Evolutionary conservation across 441 rosid species (phyloP).

Genomic region (Pelargonium cotyledonis): DNA sequence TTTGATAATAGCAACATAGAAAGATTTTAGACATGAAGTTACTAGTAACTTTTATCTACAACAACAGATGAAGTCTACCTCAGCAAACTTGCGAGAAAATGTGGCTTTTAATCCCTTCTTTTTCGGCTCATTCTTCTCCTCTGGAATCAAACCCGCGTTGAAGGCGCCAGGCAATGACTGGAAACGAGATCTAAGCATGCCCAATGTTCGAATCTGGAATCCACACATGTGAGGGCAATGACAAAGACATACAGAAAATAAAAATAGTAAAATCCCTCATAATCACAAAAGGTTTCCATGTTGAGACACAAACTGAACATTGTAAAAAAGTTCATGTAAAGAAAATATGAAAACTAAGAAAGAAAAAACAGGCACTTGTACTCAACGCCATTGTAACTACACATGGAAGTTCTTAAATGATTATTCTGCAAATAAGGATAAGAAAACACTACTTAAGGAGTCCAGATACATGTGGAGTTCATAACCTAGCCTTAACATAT

Average conservation of each 20-base stretch:
- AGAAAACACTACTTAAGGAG: neutral
- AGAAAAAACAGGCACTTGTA: neutral
- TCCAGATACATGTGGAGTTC: neutral
- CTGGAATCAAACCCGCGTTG: constrained; percentile 75
- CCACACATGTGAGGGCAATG: constrained; percentile 9
- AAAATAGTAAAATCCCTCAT: neutral
- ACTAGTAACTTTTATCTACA: constrained; percentile 1
- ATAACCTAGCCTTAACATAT: neutral
- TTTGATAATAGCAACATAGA: constrained; percentile 26
- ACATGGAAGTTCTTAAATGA: neutral
- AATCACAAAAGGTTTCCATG: neutral
- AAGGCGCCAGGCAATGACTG: constrained; percentile 85
- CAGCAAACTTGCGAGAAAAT: constrained; percentile 51
- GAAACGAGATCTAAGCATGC: constrained; percentile 98
- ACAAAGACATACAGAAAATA: neutral
- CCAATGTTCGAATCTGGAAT: constrained; percentile 88
- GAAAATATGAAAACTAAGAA: neutral
- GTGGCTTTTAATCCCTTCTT: constrained; percentile 72
- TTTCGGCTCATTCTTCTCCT: constrained; percentile 53
- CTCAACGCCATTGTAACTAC: neutral
- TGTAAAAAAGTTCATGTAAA: neutral
- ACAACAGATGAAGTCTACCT: constrained; percentile 33
- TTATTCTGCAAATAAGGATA: neutral
- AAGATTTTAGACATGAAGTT: constrained; percentile 15
- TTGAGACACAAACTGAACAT: neutral